Percentiles rank a stretch among this genome's conserved stretches.
Evolutionary conservation across 495 filamentous ascomycete genomes (phyloP).

Genomic region (Neurospora intermedia): DNA sequence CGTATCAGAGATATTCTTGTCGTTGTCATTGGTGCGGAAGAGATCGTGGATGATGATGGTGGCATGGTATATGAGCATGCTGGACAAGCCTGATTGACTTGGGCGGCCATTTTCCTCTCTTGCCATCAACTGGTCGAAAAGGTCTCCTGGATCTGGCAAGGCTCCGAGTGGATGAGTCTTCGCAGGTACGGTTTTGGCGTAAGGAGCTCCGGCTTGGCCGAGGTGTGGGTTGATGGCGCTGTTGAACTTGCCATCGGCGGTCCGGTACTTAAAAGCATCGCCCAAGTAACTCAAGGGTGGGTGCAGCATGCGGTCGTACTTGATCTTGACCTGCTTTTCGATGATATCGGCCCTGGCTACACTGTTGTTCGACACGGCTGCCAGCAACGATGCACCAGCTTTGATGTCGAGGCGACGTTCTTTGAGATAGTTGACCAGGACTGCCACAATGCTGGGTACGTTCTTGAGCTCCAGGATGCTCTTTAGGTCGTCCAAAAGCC

Average conservation of each 20-base stretch:
- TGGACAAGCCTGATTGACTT: constrained; percentile 64
- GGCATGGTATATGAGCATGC: constrained; percentile 75
- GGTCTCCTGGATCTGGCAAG: constrained; percentile 57
- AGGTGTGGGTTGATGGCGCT: constrained; percentile 51
- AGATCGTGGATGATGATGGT: constrained; percentile 72
- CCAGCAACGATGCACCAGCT: background rate
- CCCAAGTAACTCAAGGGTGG: constrained; percentile 12
- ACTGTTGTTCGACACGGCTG: constrained; percentile 5
- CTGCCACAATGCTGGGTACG: background rate
- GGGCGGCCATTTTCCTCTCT: constrained; percentile 45
- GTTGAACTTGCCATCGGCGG: constrained; percentile 63
- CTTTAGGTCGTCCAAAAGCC: background rate
- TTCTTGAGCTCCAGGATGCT: background rate
- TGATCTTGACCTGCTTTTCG: constrained; percentile 6
- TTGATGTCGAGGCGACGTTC: background rate
- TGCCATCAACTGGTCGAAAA: constrained; percentile 65
- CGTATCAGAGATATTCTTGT: constrained; percentile 33
- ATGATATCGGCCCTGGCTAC: background rate
- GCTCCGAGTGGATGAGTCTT: constrained; percentile 38
- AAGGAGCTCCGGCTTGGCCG: constrained; percentile 46
- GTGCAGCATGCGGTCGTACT: constrained; percentile 11
- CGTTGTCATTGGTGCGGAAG: constrained; percentile 29
- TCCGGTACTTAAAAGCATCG: constrained; percentile 39
- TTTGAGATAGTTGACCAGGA: background rate
- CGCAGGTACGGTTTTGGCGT: constrained; percentile 55